These are phyloP conservation scores for Psilocybe tampanensis DNA, from an alignment of 768 basidiomycete genomes.

Conservation along the genomic window DNA sequence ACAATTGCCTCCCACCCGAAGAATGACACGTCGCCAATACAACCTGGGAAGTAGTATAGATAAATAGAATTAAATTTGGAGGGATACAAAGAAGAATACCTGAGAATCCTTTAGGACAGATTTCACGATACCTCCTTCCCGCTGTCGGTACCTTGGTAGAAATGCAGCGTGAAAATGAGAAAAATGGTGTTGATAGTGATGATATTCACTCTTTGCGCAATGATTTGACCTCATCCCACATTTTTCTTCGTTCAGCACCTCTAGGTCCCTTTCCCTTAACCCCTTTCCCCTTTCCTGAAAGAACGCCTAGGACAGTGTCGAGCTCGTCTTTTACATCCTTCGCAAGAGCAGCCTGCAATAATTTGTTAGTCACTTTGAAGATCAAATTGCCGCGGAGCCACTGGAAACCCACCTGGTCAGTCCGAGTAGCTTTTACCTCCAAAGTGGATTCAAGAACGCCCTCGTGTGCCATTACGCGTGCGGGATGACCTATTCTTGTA, in stretches of 20 bases:
- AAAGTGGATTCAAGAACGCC: constrained; percentile 67
- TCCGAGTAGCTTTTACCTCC: constrained; percentile 71
- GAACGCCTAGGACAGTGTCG: constrained; percentile 60
- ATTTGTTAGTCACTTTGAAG: background rate
- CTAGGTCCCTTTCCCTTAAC: constrained; percentile 71
- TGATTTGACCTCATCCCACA: constrained; percentile 87
- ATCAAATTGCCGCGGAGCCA: background rate
- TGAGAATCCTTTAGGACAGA: constrained; percentile 81
- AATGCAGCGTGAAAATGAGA: too few species aligned
- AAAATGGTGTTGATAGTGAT: too few species aligned
- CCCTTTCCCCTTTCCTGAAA: constrained; percentile 77
- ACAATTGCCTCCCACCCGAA: constrained; percentile 82
- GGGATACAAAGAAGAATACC: constrained; percentile 34
- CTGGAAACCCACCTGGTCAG: constrained; percentile 52
- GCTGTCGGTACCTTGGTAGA: constrained; percentile 82
- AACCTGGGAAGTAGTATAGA: constrained; percentile 45
- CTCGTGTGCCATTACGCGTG: constrained; percentile 80
- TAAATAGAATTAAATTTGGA: background rate
- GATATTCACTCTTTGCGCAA: constrained; percentile 87
- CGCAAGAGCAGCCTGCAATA: constrained; percentile 70
- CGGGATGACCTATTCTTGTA: constrained; percentile 95
- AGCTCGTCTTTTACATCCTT: constrained; percentile 91
- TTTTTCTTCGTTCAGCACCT: constrained; percentile 74
- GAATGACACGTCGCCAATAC: constrained; percentile 96
- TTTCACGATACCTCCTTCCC: constrained; percentile 84